Evolutionary conservation across 805 yeast species (phyloP).

Genomic region (Saccharomycopsis oosterbeekiorum): DNA sequence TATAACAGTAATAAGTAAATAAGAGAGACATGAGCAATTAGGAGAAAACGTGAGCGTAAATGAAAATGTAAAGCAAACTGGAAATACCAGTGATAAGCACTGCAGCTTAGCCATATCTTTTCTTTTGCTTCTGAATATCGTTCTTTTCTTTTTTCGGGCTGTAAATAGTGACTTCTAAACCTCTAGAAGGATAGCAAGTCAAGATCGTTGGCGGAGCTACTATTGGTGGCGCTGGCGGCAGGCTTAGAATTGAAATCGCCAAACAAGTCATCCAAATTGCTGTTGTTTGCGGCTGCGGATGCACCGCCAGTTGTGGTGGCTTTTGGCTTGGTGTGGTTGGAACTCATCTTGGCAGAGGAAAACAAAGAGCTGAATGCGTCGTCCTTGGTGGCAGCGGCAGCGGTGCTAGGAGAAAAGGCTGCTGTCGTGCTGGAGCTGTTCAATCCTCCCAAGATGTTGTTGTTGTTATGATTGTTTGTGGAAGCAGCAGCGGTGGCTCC

Average conservation of each 20-base stretch:
- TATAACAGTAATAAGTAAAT: too few species aligned
- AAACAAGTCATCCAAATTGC: conserved; percentile 6
- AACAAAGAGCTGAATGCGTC: conserved; percentile 72
- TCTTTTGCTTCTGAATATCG: not conserved
- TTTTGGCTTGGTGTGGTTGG: not conserved
- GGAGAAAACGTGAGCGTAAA: too few species aligned
- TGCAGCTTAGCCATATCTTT: not conserved
- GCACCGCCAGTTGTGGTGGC: not conserved
- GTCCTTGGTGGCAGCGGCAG: conserved; percentile 22
- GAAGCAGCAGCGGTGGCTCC: not conserved
- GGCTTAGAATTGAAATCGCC: conserved; percentile 10
- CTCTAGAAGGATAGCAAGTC: conserved; percentile 14
- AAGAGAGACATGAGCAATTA: too few species aligned
- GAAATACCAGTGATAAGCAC: too few species aligned
- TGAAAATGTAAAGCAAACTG: too few species aligned
- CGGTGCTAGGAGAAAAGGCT: not conserved
- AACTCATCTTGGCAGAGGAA: conserved; percentile 43
- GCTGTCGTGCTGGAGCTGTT: not conserved
- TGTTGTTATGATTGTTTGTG: not conserved
- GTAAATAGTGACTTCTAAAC: not conserved
- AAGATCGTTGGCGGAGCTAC: conserved; percentile 6
- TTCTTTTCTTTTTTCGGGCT: too few species aligned
- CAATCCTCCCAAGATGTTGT: not conserved
- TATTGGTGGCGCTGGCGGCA: not conserved
- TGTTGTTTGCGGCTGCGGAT: not conserved